Percentiles rank a stretch among this genome's conserved stretches.
Conservation (phyloP, 345 rosid genomes). For the Boechera divaricarpa region DNA sequence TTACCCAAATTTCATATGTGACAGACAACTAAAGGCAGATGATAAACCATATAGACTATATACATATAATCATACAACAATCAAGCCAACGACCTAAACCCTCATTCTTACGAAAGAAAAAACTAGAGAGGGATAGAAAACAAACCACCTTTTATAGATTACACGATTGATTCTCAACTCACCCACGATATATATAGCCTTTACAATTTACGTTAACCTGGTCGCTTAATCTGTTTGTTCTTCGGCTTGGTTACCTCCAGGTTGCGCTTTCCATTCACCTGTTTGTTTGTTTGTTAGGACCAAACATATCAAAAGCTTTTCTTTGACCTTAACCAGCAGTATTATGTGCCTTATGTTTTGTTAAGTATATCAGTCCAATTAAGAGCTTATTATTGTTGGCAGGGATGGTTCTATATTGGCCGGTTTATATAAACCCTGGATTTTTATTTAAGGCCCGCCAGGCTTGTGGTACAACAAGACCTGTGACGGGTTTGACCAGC, state of each 20-base stretch:
- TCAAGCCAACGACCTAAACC: slow-evolving; percentile 35
- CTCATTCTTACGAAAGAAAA: slow-evolving; percentile 2
- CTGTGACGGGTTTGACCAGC: not conserved
- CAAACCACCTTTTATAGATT: slow-evolving; percentile 23
- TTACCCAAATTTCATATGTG: slow-evolving; percentile 14
- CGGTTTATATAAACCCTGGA: too few species aligned
- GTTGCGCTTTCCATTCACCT: slow-evolving; percentile 40
- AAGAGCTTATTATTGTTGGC: not conserved
- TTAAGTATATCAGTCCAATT: not conserved
- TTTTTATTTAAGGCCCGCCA: not conserved
- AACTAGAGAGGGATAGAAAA: slow-evolving; percentile 12
- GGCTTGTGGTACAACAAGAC: not conserved
- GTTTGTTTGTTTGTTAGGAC: slow-evolving; percentile 14
- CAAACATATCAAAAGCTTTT: slow-evolving; percentile 2
- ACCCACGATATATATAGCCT: not conserved
- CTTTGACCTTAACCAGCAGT: not conserved
- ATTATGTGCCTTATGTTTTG: not conserved
- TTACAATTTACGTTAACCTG: slow-evolving; percentile 23
- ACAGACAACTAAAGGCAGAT: slow-evolving; percentile 21
- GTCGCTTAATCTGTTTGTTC: slow-evolving; percentile 37
- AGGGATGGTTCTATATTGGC: not conserved
- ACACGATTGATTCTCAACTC: slow-evolving; percentile 20
- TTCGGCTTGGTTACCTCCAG: slow-evolving; percentile 31
- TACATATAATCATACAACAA: slow-evolving; percentile 17
- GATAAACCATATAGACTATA: slow-evolving; percentile 10